These are phyloP conservation scores for Penicillium sp. DNA, from an alignment of 2,329 filamentous ascomycete species.

Conservation along the genomic window DNA sequence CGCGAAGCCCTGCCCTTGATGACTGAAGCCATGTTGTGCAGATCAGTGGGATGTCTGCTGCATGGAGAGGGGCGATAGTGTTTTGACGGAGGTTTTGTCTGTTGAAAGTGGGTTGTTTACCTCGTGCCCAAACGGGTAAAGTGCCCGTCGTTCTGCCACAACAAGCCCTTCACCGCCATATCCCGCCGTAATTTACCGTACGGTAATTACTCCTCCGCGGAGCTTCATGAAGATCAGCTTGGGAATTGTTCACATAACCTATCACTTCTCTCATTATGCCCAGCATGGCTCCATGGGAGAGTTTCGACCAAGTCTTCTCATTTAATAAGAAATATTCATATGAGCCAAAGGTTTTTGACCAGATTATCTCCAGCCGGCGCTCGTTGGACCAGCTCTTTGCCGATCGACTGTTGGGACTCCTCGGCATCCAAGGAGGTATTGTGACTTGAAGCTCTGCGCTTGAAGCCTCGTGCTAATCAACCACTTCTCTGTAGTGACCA, in stretches of 20 bases:
- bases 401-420: constrained; percentile 69
- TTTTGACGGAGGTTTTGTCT: constrained; percentile 15
- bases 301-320: constrained; percentile 68
- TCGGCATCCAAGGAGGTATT: constrained; percentile 70
- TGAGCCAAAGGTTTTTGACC: constrained; percentile 59
- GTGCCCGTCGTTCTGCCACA: constrained; percentile 36
- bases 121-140: constrained; percentile 35
- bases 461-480: constrained; percentile 13
- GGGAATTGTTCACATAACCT: constrained; percentile 5
- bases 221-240: constrained; percentile 12
- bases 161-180: constrained; percentile 33
- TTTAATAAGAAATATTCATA: constrained; percentile 62
- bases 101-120: constrained; percentile 43
- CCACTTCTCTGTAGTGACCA: constrained; percentile 47
- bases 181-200: constrained; percentile 15
- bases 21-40: constrained; percentile 40
- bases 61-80: constrained; percentile 24
- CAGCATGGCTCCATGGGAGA: constrained; percentile 53
- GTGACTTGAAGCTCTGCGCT: constrained; percentile 19
- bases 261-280: constrained; percentile 3
- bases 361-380: constrained; percentile 67
- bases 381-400: constrained; percentile 72
- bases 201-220: constrained; percentile 20
- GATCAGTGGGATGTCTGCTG: constrained; percentile 22
- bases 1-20: constrained; percentile 57